Base-by-base conservation (phyloP, 768 basidiomycete species). In the Tephrocybe rancida region DNA sequence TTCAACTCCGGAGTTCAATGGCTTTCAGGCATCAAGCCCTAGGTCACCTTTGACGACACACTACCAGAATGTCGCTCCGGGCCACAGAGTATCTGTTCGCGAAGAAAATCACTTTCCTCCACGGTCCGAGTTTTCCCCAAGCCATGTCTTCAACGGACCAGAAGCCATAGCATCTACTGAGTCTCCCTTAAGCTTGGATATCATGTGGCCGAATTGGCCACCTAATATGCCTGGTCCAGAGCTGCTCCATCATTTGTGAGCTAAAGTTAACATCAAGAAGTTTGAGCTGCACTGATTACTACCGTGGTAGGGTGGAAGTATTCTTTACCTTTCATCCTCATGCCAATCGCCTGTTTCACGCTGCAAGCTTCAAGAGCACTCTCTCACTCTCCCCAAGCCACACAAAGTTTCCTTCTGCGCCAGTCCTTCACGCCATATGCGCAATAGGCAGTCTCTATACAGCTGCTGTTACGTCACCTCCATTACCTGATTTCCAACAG, bases 391-490 rank as follows among this genome's bases (percentile, higher is more conserved):
- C 88, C 0, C 86, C 87, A 0, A 78, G 74, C 21, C 87, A 91
- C 58, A 79, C 84, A 3, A 82, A 85, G 52, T 95, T 92, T 62
- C 93, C 93, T 7, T 76, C 80, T 27, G 65, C 79, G 5, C 78
- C 86, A 8, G 70, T 93, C 35, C 78, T 95, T 0, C 92, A 95
- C 64, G 90, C 90, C n/a, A 89, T 95, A 45, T 92, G 91, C 68
- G 92, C 90, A 1, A 76, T 87, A 30, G 86, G 88, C 14, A 86
- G 89, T 52, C 70, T 87, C 19, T 92, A 91, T 59, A 91, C 88
- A 1, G 83, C 85, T 14, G 85, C 83, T 3, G 82, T 87, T 3
- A 73, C 79, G 10, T 82, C 80, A 3, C 78, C 83, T 19, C 81
- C 84, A 2, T 68, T 77, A 27, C 78, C 79, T 19, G 71, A 80